Evolutionary conservation across 1,284 basidiomycete genomes (phyloP), one percentile per base, ranked within the genome.

Genomic region (Fereydounia khargensis): DNA sequence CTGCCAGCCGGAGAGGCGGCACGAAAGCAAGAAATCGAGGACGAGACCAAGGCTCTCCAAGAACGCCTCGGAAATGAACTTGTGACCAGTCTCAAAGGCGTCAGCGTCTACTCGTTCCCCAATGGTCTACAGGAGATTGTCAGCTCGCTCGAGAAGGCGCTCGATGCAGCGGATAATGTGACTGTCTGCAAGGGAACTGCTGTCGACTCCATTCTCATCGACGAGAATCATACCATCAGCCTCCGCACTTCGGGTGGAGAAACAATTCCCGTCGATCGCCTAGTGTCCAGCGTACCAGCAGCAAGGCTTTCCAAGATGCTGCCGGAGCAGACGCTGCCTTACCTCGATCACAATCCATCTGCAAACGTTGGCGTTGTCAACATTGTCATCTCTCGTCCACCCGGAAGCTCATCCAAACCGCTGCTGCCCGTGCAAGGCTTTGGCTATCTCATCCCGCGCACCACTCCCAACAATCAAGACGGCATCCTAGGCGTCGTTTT

Each of bases 381-480:
- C 41, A 32, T 74, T 18, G 62, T 59, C 20, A 60, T 74, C 16
- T 49, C 62, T 0, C 51, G 49, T 2, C 32, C 33, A 81, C 14
- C 89, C 7, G 76, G 81, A 55, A 80, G 82, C 30, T 83, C 89
- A 38, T 73, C 88, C 63, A 87, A 88, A 77, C 21, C 51, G 1
- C 77, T 91, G 67, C 79, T 71, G 3, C 89, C 72, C 84, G 91
- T 80, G 69, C 27, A 82, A 11, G 94, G 92, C 0, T 97, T 97
- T 76, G 94, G 94, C 1, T 97, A 94, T 78, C 85, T 98, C 59
- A 82, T 95, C 42, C 91, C 92, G 0, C 86, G 91, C 6, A 83
- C 86, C 39, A 46, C 78, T 67, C 23, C 85, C 76, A 11, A 83
- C 83, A 73, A 77, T 69, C 43, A 61, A 50, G 64, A 62, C 53